Evolutionary conservation across 495 filamentous ascomycete genomes (phyloP).

Genomic region (Penicillium malachiteum): DNA sequence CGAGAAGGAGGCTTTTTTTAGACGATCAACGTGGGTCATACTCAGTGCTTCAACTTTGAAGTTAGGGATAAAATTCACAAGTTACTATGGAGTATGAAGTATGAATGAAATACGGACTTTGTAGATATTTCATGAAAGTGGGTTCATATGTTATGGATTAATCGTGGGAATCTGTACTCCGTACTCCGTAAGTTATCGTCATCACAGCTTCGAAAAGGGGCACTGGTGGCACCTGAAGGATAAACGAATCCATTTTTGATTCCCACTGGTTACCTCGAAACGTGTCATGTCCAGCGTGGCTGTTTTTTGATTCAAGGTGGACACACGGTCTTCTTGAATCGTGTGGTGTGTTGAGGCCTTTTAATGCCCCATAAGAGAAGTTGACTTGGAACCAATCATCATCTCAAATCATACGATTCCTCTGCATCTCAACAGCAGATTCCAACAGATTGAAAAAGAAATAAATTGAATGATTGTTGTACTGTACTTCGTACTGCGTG

Average conservation of each 20-base stretch:
- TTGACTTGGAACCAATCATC: constrained; percentile 6
- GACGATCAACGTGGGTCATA: neutral
- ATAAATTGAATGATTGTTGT: no score
- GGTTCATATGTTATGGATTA: no score
- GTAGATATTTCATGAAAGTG: no score
- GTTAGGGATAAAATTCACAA: neutral
- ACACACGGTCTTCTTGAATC: neutral
- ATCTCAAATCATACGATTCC: neutral
- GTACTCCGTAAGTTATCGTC: no score
- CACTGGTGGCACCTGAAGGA: neutral
- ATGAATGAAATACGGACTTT: no score
- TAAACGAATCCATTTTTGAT: neutral
- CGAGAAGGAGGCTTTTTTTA: neutral
- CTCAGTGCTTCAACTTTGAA: neutral
- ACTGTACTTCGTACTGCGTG: no score
- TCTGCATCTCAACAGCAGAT: neutral
- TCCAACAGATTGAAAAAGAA: no score
- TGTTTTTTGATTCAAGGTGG: constrained; percentile 1
- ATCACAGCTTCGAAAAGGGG: constrained; percentile 6
- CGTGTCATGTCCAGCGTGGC: constrained; percentile 14
- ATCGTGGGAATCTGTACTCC: no score
- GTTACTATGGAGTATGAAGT: neutral
- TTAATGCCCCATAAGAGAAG: neutral
- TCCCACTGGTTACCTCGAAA: constrained; percentile 7
- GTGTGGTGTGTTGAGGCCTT: constrained; percentile 3